Conservation (phyloP, 169 alveolate species). For the Plasmodium malariae region DNA sequence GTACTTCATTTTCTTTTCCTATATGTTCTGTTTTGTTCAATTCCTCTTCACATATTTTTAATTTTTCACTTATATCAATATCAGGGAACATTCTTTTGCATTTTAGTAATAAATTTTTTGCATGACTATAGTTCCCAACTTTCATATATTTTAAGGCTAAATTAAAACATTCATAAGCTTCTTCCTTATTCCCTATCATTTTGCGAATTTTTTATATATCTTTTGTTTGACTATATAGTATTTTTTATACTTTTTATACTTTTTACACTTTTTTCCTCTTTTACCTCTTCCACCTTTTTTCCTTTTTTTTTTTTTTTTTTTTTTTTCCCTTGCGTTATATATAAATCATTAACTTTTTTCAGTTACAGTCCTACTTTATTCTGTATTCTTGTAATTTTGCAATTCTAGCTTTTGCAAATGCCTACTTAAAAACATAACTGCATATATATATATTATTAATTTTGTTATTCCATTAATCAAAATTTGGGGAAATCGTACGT, state of each 20-base stretch:
- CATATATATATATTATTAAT: neutral
- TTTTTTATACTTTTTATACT: neutral
- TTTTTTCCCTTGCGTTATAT: neutral
- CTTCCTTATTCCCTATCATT: slow-evolving; percentile 76
- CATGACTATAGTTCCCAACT: slow-evolving; percentile 70
- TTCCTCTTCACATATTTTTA: slow-evolving; percentile 75
- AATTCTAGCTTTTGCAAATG: neutral
- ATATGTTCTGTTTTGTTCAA: slow-evolving; percentile 45
- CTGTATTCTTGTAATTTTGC: neutral
- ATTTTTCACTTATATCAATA: slow-evolving; percentile 63
- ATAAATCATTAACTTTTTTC: neutral
- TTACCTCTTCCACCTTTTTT: neutral
- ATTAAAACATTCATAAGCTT: slow-evolving; percentile 71
- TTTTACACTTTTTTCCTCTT: neutral
- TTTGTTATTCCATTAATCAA: neutral
- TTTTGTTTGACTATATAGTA: too few relatives aligned
- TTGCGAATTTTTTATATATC: too few relatives aligned
- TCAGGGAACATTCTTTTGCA: slow-evolving; percentile 74
- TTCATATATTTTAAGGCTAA: slow-evolving; percentile 62
- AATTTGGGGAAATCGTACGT: neutral
- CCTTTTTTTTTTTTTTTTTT: neutral
- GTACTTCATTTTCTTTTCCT: slow-evolving; percentile 11
- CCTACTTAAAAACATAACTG: neutral
- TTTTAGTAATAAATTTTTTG: slow-evolving; percentile 60
- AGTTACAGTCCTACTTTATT: neutral